Evolutionary conservation across 2,329 filamentous ascomycete species (phyloP).

Genomic region (Phialemoniopsis sp.): DNA sequence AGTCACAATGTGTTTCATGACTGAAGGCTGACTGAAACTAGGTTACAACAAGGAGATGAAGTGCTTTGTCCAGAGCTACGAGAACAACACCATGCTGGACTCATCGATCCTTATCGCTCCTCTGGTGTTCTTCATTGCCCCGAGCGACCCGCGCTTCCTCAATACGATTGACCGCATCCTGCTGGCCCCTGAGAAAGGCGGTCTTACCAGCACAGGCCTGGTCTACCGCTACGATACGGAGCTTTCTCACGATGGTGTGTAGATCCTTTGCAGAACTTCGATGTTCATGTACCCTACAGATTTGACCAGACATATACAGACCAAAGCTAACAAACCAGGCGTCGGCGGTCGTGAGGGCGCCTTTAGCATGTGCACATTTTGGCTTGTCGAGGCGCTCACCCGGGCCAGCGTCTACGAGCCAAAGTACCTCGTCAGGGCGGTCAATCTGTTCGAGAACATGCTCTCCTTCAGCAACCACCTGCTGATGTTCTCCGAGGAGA

Average conservation of each 20-base stretch:
- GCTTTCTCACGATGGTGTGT: slow-evolving; percentile 62
- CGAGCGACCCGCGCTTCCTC: slow-evolving; percentile 72
- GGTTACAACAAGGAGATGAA: slow-evolving; percentile 68
- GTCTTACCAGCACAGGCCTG: slow-evolving; percentile 69
- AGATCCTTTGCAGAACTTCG: neutral
- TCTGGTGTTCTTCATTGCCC: slow-evolving; percentile 74
- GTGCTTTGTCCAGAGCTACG: slow-evolving; percentile 73
- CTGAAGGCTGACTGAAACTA: slow-evolving; percentile 8
- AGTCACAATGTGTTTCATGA: neutral
- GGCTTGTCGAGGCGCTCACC: slow-evolving; percentile 75
- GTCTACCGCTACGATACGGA: slow-evolving; percentile 73
- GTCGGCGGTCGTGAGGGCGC: slow-evolving; percentile 72
- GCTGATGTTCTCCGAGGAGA: slow-evolving; percentile 77
- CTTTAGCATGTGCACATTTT: slow-evolving; percentile 80
- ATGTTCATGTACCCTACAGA: neutral
- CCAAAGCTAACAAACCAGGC: slow-evolving; percentile 35
- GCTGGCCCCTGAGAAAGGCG: slow-evolving; percentile 68
- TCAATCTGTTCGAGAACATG: slow-evolving; percentile 75
- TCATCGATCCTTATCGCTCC: slow-evolving; percentile 73
- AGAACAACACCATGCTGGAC: slow-evolving; percentile 65
- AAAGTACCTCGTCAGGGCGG: slow-evolving; percentile 57
- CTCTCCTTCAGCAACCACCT: slow-evolving; percentile 73
- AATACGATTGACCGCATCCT: slow-evolving; percentile 71
- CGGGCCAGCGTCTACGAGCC: slow-evolving; percentile 61
- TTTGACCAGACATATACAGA: neutral